Evolutionary conservation across 208 protist species (phyloP), one percentile per base, ranked within the genome.

Genomic region (Paratrypanosoma confusum): DNA sequence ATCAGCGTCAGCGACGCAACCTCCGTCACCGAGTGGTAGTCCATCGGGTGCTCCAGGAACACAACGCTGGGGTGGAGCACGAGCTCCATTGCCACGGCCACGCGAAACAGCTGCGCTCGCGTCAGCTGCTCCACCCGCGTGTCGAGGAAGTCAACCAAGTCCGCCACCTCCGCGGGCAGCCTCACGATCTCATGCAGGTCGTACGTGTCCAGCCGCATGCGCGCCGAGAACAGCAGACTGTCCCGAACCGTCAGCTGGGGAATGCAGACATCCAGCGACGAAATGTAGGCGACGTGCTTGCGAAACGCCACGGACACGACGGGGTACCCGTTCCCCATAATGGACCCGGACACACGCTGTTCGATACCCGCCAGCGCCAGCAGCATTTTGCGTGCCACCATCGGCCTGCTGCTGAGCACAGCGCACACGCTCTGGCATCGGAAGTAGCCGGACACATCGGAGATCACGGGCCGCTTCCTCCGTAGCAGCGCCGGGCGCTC

Each of bases 271-370:
- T 53, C 51, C 24, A 50, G 41, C 17, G 48, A 51, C 1, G 40
- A 58, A 24, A 68, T 68, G 31, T 50, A 49, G 1, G 48, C 60
- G n/a, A 62, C 60, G 18, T 49, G 46, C 10, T 23, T 32, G 0
- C 46, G 29, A 36, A 52, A 68, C 1, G 54, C 44, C 7, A 28
- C 45, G 2, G 47, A 56, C 0, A 50, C 27, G 23, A 47, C 48
- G 1, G 60, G 60, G 39, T 62, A 39, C n/a, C 22, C 53, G 50
- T 68, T 68, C 7, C 43, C 53, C 53, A 61, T 48, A 27, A 62
- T 53, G 7, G 35, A 48, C 2, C 60, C 60, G 26, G 24, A 22
- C 14, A 53, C 42, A 21, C 43, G 17, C 21, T 35, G 43, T 13
- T 59, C 52, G 3, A 55, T 37, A 2, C 60, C 60, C 5, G 47